These are phyloP conservation scores for Micractinium conductrix DNA, from an alignment of 139 green algal species.

Conservation along the genomic window DNA sequence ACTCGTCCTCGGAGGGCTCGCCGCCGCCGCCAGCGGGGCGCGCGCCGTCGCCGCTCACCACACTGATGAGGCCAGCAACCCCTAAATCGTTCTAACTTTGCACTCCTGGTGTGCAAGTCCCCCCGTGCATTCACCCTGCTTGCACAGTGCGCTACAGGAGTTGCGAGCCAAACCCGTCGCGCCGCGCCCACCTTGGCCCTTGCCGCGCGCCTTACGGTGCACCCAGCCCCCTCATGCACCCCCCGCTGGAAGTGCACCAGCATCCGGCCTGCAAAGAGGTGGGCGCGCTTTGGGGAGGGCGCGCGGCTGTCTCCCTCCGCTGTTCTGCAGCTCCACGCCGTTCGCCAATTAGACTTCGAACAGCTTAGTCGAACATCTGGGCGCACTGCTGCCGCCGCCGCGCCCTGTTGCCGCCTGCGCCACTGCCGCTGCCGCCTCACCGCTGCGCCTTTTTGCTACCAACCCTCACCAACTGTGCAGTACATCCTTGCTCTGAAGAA, in stretches of 20 bases:
- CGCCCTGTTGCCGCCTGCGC: neutral
- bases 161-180: conserved; percentile 2
- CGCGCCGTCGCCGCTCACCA: too few species aligned
- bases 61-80: too few species aligned
- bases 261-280: conserved; percentile 59
- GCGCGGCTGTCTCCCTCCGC: neutral
- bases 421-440: neutral
- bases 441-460: too few species aligned
- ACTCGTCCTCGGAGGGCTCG: too few species aligned
- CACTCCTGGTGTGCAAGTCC: too few species aligned
- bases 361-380: too few species aligned
- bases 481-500: conserved; percentile 70
- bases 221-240: conserved; percentile 55
- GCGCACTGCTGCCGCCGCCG: too few species aligned
- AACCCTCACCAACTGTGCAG: too few species aligned
- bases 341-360: neutral
- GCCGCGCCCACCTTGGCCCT: neutral
- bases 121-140: too few species aligned
- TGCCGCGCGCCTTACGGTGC: neutral
- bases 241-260: conserved; percentile 55
- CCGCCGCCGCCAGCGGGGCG: too few species aligned
- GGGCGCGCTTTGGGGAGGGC: neutral
- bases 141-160: too few species aligned
- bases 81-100: too few species aligned
- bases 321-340: neutral